These are phyloP conservation scores for Pleodorina starrii DNA, from an alignment of 139 green algal species.

Conservation along the genomic window DNA sequence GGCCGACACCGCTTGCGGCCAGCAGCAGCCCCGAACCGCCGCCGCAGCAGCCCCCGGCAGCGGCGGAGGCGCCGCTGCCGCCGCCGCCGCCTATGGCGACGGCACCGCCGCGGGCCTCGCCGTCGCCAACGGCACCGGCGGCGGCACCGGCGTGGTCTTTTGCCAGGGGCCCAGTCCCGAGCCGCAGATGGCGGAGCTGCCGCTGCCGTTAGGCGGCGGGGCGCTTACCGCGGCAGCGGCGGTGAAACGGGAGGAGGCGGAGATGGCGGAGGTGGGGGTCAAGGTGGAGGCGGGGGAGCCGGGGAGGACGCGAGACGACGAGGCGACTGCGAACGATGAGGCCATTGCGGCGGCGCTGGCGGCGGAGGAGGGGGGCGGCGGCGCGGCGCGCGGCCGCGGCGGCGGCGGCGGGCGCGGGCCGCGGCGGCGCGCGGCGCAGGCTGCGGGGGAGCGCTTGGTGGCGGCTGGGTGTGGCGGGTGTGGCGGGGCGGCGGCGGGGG, in stretches of 20 bases:
- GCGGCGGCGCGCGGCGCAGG: neutral
- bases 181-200: neutral
- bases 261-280: neutral
- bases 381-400: neutral
- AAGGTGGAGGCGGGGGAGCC: neutral
- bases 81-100: neutral
- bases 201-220: neutral
- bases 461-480: too few relatives aligned
- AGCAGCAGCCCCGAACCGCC: too few relatives aligned
- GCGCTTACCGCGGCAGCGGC: too few relatives aligned
- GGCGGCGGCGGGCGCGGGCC: neutral
- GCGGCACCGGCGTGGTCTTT: neutral
- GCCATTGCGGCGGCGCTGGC: neutral
- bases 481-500: neutral
- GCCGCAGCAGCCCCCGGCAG: neutral
- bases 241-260: neutral
- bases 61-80: neutral
- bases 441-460: conserved; percentile 3
- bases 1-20: neutral
- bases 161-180: neutral
- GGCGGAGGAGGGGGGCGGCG: neutral
- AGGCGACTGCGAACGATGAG: neutral
- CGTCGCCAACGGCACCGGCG: neutral
- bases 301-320: neutral
- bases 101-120: neutral